Evolutionary conservation across 352 stramenopile genomes (phyloP).

Genomic region (Phytophthora citricola): DNA sequence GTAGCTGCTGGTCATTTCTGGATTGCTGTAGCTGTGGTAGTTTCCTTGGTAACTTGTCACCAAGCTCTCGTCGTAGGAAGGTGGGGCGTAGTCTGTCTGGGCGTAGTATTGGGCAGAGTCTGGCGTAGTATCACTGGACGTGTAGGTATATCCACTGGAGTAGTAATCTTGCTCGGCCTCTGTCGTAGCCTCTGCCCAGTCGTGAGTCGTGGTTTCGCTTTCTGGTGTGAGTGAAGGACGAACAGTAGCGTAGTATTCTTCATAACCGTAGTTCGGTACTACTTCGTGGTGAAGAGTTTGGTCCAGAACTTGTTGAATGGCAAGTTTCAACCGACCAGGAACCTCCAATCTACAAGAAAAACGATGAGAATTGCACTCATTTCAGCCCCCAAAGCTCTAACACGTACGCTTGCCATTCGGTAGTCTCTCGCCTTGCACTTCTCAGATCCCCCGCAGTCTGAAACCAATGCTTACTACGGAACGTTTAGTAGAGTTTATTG

Average conservation of each 20-base stretch:
- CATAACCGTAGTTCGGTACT: slow-evolving; percentile 25
- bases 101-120: neutral
- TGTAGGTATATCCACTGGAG: slow-evolving; percentile 27
- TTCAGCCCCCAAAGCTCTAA: neutral
- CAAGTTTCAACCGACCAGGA: slow-evolving; percentile 65
- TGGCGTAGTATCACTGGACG: slow-evolving; percentile 2
- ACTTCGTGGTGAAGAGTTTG: slow-evolving; percentile 23
- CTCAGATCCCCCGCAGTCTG: slow-evolving; percentile 67
- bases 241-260: slow-evolving; percentile 35
- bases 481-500: slow-evolving; percentile 8
- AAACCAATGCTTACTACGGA: slow-evolving; percentile 69
- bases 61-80: slow-evolving; percentile 20
- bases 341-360: slow-evolving; percentile 49
- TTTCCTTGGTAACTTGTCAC: neutral
- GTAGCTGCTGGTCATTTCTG: neutral
- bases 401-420: slow-evolving; percentile 67
- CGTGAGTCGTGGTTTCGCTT: slow-evolving; percentile 13
- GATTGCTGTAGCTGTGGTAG: slow-evolving; percentile 18
- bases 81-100: slow-evolving; percentile 6
- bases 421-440: slow-evolving; percentile 40
- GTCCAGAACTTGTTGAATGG: slow-evolving; percentile 68
- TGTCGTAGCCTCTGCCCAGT: slow-evolving; percentile 14
- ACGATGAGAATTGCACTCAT: neutral
- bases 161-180: slow-evolving; percentile 17
- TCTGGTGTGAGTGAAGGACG: slow-evolving; percentile 20